Evolutionary conservation across 2,329 filamentous ascomycete species (phyloP), one percentile per base, ranked within the genome.

Genomic region (Cladorrhinum sp.): DNA sequence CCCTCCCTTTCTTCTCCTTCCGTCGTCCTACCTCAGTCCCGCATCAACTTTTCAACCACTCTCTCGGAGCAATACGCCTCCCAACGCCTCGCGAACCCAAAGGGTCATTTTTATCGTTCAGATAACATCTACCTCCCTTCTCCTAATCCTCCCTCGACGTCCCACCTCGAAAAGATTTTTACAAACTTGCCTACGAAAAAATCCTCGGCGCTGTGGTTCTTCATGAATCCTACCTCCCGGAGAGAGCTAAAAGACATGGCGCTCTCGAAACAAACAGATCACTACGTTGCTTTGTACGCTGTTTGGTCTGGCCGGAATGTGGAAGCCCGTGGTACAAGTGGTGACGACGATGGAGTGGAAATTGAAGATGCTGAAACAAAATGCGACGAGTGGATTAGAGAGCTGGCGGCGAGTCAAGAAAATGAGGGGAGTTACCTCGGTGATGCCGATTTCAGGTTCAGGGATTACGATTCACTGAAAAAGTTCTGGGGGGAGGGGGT

Each of bases 231-330:
- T 0, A 75, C 74, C 23, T 10, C 20, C 23, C 22, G 16, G 23
- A 50, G 16, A 50, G 49, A 16, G 10, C 13, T 16, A 7, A 12
- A 50, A 25, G 24, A 24, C 78, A 85, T 85, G 82, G 82, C 82
- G 2, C 70, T 83, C 13, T 80, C 76, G 25, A 77, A 84, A 77
- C 81, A 83, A 58, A 76, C 75, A 0, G 82, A 85, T 64, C 81
- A 85, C 67, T 85, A 85, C 68, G 79, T 85, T 66, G 80, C 81
- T 1, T 57, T 81, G 2, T 85, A 84, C 64, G 74, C 78, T 0
- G 70, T 82, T 1, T 84, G 79, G 77, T 77, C 81, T 32, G 29
- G 13, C 13, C n/a, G n/a, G n/a, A 32, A 32, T 32, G 29, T 6
- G 6, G 29, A 32, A 7, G 29, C 6, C 13, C 7, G 13, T 32